Evolutionary conservation across 2,329 filamentous ascomycete species (phyloP), one percentile per base, ranked within the genome.

Genomic region (Fusarium sp.): DNA sequence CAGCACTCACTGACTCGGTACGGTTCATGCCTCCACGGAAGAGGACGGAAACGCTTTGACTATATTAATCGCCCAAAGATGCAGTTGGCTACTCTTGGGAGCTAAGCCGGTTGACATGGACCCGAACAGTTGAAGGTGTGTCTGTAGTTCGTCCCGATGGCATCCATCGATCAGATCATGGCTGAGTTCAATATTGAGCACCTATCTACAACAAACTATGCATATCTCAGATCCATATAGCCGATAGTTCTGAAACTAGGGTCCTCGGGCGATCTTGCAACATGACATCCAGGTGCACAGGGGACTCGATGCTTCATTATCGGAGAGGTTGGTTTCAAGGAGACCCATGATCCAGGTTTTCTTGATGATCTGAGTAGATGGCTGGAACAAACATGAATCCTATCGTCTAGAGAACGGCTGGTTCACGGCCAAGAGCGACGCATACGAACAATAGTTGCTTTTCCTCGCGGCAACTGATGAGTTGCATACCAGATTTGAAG

Each of bases 181-280:
- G 50, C 50, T 56, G 41, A 48, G 37, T 48, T n/a, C 34, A 30
- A 48, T 46, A 28, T 31, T 50, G 41, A 37, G 34, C 19, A 37
- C 21, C 13, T 21, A 31, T 54, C 28, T 34, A 30, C 41, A 34
- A 43, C 37, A 44, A 51, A 43, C 39, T 34, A 63, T 28, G 43
- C 34, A 25, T 34, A 56, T 65, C 42, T 53, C 44, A 69, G 61
- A 69, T 69, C 51, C 21, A 23, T 69, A n/a, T 25, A 25, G 59
- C 16, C 26, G 49, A 23, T 16, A 18, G 18, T 18, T 43, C 25
- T 42, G 41, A 45, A 31, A 26, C 50, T n/a, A 39, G 42, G 46
- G 23, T 21, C 41, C 28, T 61, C 34, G 23, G n/a, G 41, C 41
- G 43, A 31, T 21, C 23, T 42, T 34, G 14, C 39, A 31, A 34